Conservation (phyloP, 2,329 filamentous ascomycete species). For the Aureobasidium sp. region DNA sequence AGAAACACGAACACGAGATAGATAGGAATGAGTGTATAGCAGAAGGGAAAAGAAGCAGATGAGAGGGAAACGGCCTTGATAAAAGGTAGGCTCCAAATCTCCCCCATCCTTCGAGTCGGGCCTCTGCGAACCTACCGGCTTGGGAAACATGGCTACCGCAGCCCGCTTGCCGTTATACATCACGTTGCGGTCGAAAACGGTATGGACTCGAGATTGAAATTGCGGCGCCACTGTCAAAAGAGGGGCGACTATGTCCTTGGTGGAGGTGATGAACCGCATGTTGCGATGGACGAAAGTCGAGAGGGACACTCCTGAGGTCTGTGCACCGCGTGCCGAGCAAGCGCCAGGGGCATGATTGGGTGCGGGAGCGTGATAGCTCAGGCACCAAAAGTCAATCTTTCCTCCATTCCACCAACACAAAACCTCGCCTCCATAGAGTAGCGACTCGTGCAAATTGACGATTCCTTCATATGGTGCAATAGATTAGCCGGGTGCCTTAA, state of each 20-base stretch:
- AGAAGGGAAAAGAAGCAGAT: neutral
- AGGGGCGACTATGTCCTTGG: slow-evolving; percentile 3
- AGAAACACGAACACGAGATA: slow-evolving; percentile 1
- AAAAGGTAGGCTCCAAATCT: slow-evolving; percentile 9
- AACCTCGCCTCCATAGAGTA: neutral
- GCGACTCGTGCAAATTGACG: slow-evolving; percentile 1
- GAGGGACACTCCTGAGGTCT: neutral
- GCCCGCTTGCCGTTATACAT: neutral
- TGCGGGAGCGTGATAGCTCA: neutral
- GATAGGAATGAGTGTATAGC: neutral
- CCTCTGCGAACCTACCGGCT: neutral
- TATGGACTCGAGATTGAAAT: slow-evolving; percentile 9
- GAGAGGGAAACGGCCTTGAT: slow-evolving; percentile 11
- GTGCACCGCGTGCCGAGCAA: neutral
- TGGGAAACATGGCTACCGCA: neutral
- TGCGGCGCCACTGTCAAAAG: slow-evolving; percentile 9
- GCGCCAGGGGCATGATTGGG: neutral
- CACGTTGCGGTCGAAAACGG: slow-evolving; percentile 3
- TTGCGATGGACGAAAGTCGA: neutral
- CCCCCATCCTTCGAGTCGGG: slow-evolving; percentile 5
- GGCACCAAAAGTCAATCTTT: slow-evolving; percentile 3
- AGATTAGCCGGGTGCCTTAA: neutral
- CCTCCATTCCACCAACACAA: neutral
- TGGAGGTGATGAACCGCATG: slow-evolving; percentile 1
- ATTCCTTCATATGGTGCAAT: neutral